Conservation (phyloP, 2,329 filamentous ascomycete species). For the Fonsecaea erecta region DNA sequence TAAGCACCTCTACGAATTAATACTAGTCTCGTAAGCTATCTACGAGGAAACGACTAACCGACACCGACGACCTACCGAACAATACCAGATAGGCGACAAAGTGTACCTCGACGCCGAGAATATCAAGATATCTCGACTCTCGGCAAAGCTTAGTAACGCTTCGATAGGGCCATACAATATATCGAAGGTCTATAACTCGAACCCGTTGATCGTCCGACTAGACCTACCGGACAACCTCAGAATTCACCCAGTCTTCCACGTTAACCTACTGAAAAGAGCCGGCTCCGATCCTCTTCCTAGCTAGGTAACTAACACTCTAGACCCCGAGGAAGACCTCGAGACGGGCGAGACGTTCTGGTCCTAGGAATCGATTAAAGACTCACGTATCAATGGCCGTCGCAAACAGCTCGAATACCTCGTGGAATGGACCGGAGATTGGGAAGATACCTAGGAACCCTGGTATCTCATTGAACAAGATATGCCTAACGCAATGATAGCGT, state of each 20-base stretch:
- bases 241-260: background rate
- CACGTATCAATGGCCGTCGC: background rate
- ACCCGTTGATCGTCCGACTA: background rate
- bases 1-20: background rate
- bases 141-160: background rate
- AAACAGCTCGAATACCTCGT: conserved; percentile 4
- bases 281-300: background rate
- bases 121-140: background rate
- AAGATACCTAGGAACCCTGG: conserved; percentile 7
- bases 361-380: conserved; percentile 1
- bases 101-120: background rate
- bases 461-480: conserved; percentile 7
- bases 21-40: conserved; percentile 1
- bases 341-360: conserved; percentile 1
- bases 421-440: background rate
- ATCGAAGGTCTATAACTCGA: background rate
- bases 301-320: background rate
- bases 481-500: background rate
- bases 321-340: background rate
- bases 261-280: background rate
- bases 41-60: background rate
- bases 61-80: background rate
- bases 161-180: background rate
- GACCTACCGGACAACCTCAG: background rate
- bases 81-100: background rate